phyloP scores from a whole-genome alignment of 2,329 filamentous ascomycete species.

The Pochonia chlamydosporia region DNA sequence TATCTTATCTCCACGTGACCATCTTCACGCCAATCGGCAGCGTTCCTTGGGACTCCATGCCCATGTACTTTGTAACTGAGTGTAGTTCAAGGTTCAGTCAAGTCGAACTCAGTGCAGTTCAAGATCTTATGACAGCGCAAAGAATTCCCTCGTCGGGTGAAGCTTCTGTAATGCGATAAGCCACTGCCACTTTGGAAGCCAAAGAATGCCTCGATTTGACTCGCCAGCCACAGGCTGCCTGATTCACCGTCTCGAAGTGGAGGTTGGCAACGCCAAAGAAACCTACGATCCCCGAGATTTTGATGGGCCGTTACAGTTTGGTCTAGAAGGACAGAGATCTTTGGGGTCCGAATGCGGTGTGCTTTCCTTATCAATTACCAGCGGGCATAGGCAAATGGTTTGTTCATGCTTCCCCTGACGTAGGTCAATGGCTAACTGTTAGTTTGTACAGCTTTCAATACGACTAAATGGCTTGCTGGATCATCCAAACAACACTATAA shows the following conservation, averaged over 20 bases:
- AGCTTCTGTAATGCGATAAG: no score
- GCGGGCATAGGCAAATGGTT: constrained; percentile 6
- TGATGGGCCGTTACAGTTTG: constrained; percentile 5
- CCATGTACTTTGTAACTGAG: background rate
- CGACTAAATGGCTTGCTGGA: constrained; percentile 8
- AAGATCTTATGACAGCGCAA: background rate
- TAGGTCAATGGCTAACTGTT: no score
- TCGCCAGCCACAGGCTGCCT: constrained; percentile 9
- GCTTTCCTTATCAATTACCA: constrained; percentile 3
- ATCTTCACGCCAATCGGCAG: constrained; percentile 18
- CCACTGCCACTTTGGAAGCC: no score
- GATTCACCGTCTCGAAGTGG: constrained; percentile 6
- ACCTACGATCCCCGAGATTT: constrained; percentile 1
- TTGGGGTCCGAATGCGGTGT: constrained; percentile 4
- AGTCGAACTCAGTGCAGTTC: background rate
- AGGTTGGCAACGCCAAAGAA: constrained; percentile 4
- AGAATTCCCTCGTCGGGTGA: background rate
- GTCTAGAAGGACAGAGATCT: constrained; percentile 6
- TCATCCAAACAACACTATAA: constrained; percentile 10
- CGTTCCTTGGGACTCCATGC: constrained; percentile 8
- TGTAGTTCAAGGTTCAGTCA: background rate
- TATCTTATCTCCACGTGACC: constrained; percentile 17
- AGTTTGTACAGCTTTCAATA: constrained; percentile 7
- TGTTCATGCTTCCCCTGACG: background rate
- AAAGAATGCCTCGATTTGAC: constrained; percentile 6